These are phyloP conservation scores for Backusella luteola DNA, from an alignment of 192 early-diverging fungal genomes.

Conservation along the genomic window DNA sequence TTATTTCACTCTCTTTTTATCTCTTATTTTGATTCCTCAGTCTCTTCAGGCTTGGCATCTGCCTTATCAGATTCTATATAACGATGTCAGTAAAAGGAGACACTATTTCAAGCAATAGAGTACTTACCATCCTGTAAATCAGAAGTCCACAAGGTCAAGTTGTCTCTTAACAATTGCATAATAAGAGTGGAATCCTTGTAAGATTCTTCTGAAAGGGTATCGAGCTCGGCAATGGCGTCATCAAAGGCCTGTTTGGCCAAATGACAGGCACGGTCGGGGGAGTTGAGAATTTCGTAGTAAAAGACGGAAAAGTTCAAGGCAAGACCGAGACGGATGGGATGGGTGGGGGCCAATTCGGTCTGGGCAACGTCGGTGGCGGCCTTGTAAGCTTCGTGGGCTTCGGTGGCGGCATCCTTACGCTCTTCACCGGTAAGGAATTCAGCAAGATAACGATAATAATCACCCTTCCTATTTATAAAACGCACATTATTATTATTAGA, in stretches of 20 bases:
- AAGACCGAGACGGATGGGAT: conserved; percentile 96
- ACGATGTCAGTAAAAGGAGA: not conserved
- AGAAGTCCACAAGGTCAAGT: conserved; percentile 95
- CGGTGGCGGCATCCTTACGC: conserved; percentile 73
- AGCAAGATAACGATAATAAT: conserved; percentile 97
- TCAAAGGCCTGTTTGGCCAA: conserved; percentile 95
- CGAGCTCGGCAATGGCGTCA: conserved; percentile 93
- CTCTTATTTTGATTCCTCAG: not conserved
- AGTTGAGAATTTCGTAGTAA: conserved; percentile 98
- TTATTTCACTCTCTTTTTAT: not conserved
- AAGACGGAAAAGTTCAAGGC: conserved; percentile 98
- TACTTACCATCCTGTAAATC: conserved; percentile 59
- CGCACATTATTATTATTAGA: too few species aligned
- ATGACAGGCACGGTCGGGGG: conserved; percentile 94
- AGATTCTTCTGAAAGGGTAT: conserved; percentile 89
- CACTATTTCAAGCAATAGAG: not conserved
- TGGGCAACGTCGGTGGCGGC: conserved; percentile 88
- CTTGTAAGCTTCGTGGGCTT: conserved; percentile 89
- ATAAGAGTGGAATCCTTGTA: conserved; percentile 98
- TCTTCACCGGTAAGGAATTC: conserved; percentile 85
- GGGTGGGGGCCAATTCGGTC: conserved; percentile 77
- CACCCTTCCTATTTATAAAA: conserved; percentile 66
- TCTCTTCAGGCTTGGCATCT: not conserved
- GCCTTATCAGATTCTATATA: not conserved
- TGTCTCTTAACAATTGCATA: conserved; percentile 97